Evolutionary conservation across 2,329 filamentous ascomycete genomes (phyloP).

Genomic region (Colletotrichum sp.): DNA sequence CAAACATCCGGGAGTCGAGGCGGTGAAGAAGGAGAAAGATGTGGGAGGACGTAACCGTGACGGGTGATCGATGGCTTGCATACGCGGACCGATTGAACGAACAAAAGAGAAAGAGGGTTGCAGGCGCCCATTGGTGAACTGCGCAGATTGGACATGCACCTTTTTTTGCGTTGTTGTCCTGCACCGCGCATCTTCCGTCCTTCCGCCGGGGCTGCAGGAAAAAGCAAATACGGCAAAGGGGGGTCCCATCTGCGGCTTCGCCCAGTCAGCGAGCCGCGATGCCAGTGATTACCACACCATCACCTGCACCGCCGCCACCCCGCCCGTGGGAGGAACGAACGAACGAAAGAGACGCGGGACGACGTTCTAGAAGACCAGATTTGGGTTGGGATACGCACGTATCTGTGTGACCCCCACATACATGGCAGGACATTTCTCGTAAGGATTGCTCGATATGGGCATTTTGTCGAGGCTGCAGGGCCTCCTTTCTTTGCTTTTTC

Average conservation of each 20-base stretch:
- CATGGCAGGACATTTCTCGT: constrained; percentile 2
- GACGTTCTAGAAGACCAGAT: not conserved
- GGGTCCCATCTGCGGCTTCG: not conserved
- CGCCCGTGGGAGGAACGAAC: not conserved
- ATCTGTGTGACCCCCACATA: constrained; percentile 4
- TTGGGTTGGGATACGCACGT: not conserved
- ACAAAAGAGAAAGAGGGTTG: not conserved
- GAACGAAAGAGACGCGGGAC: not conserved
- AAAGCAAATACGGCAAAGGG: constrained; percentile 10
- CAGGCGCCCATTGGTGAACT: not conserved
- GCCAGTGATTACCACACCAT: not conserved
- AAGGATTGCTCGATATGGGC: not conserved
- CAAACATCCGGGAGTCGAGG: not conserved
- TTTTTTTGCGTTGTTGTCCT: not conserved
- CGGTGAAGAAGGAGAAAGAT: constrained; percentile 8
- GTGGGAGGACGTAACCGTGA: not conserved
- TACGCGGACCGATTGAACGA: not conserved
- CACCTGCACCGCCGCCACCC: not conserved
- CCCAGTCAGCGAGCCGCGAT: not conserved
- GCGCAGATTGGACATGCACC: not conserved
- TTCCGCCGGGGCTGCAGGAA: not conserved
- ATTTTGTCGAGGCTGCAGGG: not conserved
- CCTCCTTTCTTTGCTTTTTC: not conserved
- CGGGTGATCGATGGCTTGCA: constrained; percentile 6
- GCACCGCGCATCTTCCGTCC: not conserved